These are phyloP conservation scores for Fusarium coicis DNA, from an alignment of 2,329 filamentous ascomycete genomes.

Conservation along the genomic window DNA sequence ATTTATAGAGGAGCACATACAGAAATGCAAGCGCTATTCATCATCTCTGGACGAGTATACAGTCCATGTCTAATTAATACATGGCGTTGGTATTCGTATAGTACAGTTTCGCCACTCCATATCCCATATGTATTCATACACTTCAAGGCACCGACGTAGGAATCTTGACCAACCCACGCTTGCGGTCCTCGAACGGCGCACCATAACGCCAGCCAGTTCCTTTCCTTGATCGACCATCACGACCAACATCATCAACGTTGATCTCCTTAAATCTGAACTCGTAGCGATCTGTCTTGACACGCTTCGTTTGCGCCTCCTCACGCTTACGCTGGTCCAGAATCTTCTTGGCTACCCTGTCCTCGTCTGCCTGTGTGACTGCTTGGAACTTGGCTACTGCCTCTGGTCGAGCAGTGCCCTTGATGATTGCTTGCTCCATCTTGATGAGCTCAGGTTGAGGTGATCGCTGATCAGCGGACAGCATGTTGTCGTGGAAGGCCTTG, in stretches of 20 bases:
- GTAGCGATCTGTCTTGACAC: constrained; percentile 63
- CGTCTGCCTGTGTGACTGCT: constrained; percentile 55
- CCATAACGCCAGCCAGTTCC: constrained; percentile 73
- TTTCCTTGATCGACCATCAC: constrained; percentile 60
- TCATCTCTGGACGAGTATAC: constrained; percentile 12
- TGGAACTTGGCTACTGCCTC: constrained; percentile 56
- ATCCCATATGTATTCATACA: constrained; percentile 34
- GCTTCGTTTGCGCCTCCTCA: constrained; percentile 55
- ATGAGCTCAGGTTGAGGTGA: constrained; percentile 73
- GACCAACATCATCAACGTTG: constrained; percentile 66
- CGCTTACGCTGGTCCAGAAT: constrained; percentile 48
- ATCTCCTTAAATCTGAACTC: constrained; percentile 72
- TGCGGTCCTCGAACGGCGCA: constrained; percentile 69
- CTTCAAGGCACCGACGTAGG: constrained; percentile 68
- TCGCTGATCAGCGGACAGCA: constrained; percentile 69
- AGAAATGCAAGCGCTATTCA: constrained; percentile 18
- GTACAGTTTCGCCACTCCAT: constrained; percentile 38
- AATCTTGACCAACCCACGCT: constrained; percentile 74
- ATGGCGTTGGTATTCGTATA: constrained; percentile 41
- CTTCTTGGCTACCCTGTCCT: constrained; percentile 52
- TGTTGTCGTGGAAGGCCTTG: constrained; percentile 68
- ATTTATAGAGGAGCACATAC: not conserved
- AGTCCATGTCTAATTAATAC: constrained; percentile 36
- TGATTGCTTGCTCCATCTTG: constrained; percentile 61
- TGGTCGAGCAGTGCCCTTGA: constrained; percentile 49